A percentile compares a stretch with the other conserved stretches of the same genome.
Conservation (phyloP, 495 filamentous ascomycete species). For the Gamarada debralockiae region DNA sequence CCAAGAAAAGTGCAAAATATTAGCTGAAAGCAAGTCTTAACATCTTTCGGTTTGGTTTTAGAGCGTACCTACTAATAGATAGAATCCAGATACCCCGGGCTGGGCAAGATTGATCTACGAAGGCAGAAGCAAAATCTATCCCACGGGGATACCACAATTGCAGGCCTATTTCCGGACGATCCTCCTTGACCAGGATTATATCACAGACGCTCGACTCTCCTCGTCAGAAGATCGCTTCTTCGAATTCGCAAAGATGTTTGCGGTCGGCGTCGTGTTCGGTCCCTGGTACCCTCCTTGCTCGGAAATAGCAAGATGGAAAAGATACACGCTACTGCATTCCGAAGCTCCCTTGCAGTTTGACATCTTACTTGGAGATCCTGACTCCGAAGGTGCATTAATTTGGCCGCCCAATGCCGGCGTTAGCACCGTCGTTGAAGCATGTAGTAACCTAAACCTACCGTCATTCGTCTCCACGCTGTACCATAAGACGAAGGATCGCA, state of each 20-base stretch:
- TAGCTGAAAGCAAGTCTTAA: too few species aligned
- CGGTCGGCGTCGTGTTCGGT: background rate
- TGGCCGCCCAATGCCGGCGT: background rate
- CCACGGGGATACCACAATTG: background rate
- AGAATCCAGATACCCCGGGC: too few species aligned
- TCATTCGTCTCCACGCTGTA: too few species aligned
- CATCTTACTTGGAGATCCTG: background rate
- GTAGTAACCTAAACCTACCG: too few species aligned
- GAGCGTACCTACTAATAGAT: too few species aligned
- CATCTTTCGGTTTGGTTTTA: too few species aligned
- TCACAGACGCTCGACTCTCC: background rate
- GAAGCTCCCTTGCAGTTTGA: background rate
- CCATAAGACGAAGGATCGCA: too few species aligned
- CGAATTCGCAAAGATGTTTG: too few species aligned
- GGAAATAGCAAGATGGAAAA: background rate
- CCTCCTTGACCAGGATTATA: background rate
- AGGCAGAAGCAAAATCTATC: too few species aligned
- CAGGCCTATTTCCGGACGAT: background rate
- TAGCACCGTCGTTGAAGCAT: too few species aligned
- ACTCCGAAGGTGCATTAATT: background rate
- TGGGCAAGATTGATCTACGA: too few species aligned
- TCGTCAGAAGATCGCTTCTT: background rate
- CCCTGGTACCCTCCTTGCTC: background rate
- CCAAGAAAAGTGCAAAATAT: too few species aligned
- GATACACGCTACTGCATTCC: background rate